phyloP scores from a whole-genome alignment of 129 eudicot genomes.

The Ambrosia artemisiifolia region DNA sequence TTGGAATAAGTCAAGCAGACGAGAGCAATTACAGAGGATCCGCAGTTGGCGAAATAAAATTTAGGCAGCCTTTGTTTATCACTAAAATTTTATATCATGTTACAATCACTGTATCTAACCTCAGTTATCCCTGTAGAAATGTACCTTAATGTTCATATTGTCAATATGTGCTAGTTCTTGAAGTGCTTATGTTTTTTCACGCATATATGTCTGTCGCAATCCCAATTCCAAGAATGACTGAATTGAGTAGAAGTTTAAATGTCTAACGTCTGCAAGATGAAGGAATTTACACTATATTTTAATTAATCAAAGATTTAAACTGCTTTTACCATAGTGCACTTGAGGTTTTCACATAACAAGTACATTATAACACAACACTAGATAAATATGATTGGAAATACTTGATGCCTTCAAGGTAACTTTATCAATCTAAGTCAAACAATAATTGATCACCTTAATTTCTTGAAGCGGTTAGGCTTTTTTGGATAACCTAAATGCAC shows the following conservation, averaged over 20 bases:
- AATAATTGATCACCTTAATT: conserved; percentile 20
- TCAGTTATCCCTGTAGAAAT: conserved; percentile 30
- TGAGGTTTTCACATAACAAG: conserved; percentile 17
- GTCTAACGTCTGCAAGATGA: background rate
- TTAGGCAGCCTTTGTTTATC: conserved; percentile 32
- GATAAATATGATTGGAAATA: background rate
- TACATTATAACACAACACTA: background rate
- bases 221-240: conserved; percentile 8
- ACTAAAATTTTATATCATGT: conserved; percentile 1
- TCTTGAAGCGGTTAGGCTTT: conserved; percentile 18
- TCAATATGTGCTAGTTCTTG: conserved; percentile 11
- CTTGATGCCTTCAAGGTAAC: conserved; percentile 7
- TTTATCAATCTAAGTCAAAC: background rate
- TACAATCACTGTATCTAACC: conserved; percentile 25
- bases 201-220: background rate
- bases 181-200: conserved; percentile 15
- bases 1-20: conserved; percentile 35
- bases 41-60: conserved; percentile 33
- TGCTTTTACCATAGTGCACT: background rate
- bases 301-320: background rate
- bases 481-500: conserved; percentile 41
- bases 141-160: conserved; percentile 20
- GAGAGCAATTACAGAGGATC: conserved; percentile 34
- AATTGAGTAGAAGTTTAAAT: background rate
- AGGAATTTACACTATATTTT: background rate